Conservation (phyloP, 306 rosid genomes). For the Cercis canadensis region DNA sequence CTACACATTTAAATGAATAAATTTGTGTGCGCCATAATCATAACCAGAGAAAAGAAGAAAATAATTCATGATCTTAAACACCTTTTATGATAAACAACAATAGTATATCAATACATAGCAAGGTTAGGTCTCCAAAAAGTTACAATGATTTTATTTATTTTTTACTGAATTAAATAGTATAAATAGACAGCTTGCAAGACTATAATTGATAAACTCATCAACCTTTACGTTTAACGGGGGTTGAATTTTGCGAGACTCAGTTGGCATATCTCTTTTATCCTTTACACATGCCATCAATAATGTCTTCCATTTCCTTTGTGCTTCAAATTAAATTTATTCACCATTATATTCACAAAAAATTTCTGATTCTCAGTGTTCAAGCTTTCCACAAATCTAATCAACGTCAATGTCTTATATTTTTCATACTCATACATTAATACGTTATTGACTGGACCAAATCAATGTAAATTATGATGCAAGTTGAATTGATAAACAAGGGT, state of each 20-base stretch:
- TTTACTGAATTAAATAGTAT: neutral
- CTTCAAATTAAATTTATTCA: neutral
- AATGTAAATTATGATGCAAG: neutral
- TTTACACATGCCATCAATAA: neutral
- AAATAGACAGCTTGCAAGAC: constrained; percentile 1
- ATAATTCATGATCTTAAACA: constrained; percentile 9
- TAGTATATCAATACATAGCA: neutral
- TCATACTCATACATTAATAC: no score
- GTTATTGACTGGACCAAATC: neutral
- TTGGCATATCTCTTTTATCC: neutral
- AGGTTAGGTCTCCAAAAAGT: constrained; percentile 2
- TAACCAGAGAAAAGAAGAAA: constrained; percentile 17
- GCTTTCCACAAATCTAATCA: neutral
- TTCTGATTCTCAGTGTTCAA: neutral
- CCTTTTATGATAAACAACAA: constrained; percentile 10
- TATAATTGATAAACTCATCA: constrained; percentile 1
- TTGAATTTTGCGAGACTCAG: neutral
- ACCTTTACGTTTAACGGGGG: no score
- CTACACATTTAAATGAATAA: constrained; percentile 52
- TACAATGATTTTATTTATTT: constrained; percentile 1
- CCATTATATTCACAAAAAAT: no score
- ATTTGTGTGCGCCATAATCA: constrained; percentile 28
- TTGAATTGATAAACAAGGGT: constrained; percentile 23
- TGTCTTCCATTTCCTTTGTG: neutral
- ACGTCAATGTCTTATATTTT: neutral